A percentile compares a stretch with the other conserved stretches of the same genome.
phyloP scores from a whole-genome alignment of 2,329 filamentous ascomycete genomes.

The Dichotomopilus funicola region DNA sequence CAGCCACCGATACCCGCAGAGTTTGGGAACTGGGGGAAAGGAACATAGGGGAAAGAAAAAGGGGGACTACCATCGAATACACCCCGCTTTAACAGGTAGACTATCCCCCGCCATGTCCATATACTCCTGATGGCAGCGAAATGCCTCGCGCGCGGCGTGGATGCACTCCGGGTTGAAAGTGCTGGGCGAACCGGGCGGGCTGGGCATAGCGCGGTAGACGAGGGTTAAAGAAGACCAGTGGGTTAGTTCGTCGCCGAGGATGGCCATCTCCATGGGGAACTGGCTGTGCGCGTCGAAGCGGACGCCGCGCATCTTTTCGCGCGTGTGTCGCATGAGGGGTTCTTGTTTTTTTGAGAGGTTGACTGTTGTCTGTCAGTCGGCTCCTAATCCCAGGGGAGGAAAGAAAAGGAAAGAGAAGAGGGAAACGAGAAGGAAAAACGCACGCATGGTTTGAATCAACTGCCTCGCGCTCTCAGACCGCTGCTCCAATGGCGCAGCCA shows the following conservation, averaged over 20 bases:
- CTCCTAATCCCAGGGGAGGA: neutral
- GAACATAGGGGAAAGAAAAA: neutral
- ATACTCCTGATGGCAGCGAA: slow-evolving; percentile 39
- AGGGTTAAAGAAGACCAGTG: slow-evolving; percentile 44
- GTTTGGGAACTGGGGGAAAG: neutral
- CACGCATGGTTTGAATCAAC: slow-evolving; percentile 28
- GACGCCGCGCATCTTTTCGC: slow-evolving; percentile 11
- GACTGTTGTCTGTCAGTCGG: slow-evolving; percentile 18
- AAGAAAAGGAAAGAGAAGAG: neutral
- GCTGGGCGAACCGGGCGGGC: slow-evolving; percentile 31
- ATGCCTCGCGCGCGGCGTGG: slow-evolving; percentile 42
- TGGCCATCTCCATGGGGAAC: slow-evolving; percentile 38
- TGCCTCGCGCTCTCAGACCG: slow-evolving; percentile 35
- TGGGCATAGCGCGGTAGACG: slow-evolving; percentile 48
- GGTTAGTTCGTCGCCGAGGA: slow-evolving; percentile 43
- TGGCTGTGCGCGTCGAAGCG: slow-evolving; percentile 31
- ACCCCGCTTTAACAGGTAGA: slow-evolving; percentile 38
- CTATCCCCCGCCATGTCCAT: slow-evolving; percentile 38
- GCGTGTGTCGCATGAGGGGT: slow-evolving; percentile 8
- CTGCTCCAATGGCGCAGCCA: slow-evolving; percentile 34
- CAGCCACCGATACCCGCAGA: neutral
- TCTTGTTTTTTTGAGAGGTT: slow-evolving; percentile 23
- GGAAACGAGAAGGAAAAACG: slow-evolving; percentile 22
- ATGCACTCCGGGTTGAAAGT: slow-evolving; percentile 46
- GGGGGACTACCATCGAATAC: slow-evolving; percentile 44